These are phyloP conservation scores for Backusella circina DNA, from an alignment of 192 early-diverging fungal genomes.

Conservation along the genomic window DNA sequence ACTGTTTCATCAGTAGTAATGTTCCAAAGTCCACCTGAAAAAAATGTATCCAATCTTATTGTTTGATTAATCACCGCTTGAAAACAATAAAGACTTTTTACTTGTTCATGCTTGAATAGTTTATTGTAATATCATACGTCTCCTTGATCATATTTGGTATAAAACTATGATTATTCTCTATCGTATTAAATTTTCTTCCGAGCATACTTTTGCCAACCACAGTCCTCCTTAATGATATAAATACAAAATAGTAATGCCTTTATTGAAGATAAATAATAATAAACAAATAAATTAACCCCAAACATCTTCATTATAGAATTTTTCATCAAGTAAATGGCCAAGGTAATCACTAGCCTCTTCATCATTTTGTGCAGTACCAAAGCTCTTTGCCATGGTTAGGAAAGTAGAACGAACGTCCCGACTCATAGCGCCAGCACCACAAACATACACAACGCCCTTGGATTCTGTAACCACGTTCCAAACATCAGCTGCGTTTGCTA, in stretches of 20 bases:
- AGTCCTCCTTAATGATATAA: not conserved
- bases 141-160: too few species aligned
- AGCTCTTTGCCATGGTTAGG: slow-evolving; percentile 18
- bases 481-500: slow-evolving; percentile 21
- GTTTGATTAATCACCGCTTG: too few species aligned
- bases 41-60: too few species aligned
- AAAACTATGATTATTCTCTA: too few species aligned
- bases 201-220: too few species aligned
- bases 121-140: too few species aligned
- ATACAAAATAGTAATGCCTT: not conserved
- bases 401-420: slow-evolving; percentile 27
- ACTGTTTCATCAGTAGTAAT: too few species aligned
- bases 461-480: slow-evolving; percentile 1
- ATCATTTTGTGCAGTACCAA: slow-evolving; percentile 20
- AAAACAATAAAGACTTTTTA: too few species aligned
- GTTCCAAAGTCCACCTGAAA: too few species aligned
- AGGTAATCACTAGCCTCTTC: slow-evolving; percentile 8
- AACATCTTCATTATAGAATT: slow-evolving; percentile 32
- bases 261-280: not conserved
- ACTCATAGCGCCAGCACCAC: slow-evolving; percentile 28
- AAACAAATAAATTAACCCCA: slow-evolving; percentile 17
- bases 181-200: too few species aligned
- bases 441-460: slow-evolving; percentile 22
- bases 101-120: too few species aligned
- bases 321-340: not conserved